Evolutionary conservation across 2,329 filamentous ascomycete species (phyloP), one percentile per base, ranked within the genome.

Genomic region (Colletotrichum theobromicola): DNA sequence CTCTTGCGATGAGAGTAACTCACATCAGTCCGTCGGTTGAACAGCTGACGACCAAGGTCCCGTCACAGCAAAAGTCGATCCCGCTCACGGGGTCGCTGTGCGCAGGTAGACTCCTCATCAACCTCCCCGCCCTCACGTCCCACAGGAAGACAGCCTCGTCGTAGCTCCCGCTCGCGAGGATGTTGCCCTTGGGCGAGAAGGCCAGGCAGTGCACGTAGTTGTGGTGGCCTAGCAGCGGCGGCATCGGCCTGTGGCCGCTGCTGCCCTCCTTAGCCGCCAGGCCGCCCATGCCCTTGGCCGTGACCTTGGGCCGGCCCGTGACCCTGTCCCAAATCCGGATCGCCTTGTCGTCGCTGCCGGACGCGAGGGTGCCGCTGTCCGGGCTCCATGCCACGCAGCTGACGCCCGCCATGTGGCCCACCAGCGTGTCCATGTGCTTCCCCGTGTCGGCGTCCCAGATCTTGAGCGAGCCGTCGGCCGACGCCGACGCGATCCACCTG

Each of bases 111-210:
- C 94, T 96, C 69, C 95, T 91, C 95, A 99, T 98, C 37, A 97
- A 88, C 26, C 93, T 89, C 1, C 95, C 96, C 0, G 95, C 95
- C 16, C 97, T 90, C 16, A 98, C 94, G 83, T 99, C 97, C 97
- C 97, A 99, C 7, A 99, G 85, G 77, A 98, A 98, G 0, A 99
- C 95, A 6, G 97, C 97, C 86, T 99, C 97, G 78, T 99, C 97
- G 84, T 98, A 98, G 77, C 94, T 97, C 15, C 97, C 97, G 77
- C 94, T 97, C 18, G 96, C 97, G 37, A 99, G 90, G 81, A 98
- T 98, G 81, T 99, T 99, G 28, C 97, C 97, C 83, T 98, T 98
- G 2, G 97, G 97, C n/a, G 95, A 96, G 83, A 98, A 98, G 7
- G 96, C 95, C 37, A 99, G 88, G 65, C 94, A 95, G 84, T 98